Conservation (phyloP, 176 grass and related monocot genomes). For the Aegilops speltoides region DNA sequence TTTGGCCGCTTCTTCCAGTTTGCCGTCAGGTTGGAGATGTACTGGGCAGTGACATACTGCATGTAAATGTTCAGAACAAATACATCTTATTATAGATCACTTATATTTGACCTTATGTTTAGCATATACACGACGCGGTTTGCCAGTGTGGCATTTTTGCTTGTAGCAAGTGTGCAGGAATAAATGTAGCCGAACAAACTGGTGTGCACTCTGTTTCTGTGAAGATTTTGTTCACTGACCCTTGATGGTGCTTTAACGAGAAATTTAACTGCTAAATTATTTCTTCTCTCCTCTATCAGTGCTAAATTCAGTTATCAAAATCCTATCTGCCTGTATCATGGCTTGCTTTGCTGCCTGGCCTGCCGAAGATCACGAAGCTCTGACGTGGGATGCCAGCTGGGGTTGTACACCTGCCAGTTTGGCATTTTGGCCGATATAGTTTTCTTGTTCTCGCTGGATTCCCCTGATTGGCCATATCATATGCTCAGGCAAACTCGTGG, state of each 20-base stretch:
- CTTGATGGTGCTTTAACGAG: not conserved
- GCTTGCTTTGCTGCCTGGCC: not conserved
- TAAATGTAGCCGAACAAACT: not conserved
- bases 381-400: not conserved
- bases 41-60: not conserved
- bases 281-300: not conserved
- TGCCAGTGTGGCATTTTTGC: not conserved
- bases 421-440: not conserved
- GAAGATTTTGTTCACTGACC: not conserved
- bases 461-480: not conserved
- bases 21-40: not conserved
- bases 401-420: not conserved
- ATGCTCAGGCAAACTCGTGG: not conserved
- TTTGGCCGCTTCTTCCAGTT: not conserved
- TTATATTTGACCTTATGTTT: not conserved
- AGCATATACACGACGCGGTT: not conserved
- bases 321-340: not conserved
- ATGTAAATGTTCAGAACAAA: slow-evolving; percentile 12
- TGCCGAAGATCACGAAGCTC: not conserved
- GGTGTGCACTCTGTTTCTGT: not conserved
- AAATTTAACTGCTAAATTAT: not conserved
- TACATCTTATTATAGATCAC: not conserved
- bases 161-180: not conserved
- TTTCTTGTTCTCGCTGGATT: not conserved
- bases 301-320: not conserved